Percentiles rank a stretch among this genome's conserved stretches.
phyloP scores from a whole-genome alignment of 495 filamentous ascomycete genomes.

The Penicillium manginii region DNA sequence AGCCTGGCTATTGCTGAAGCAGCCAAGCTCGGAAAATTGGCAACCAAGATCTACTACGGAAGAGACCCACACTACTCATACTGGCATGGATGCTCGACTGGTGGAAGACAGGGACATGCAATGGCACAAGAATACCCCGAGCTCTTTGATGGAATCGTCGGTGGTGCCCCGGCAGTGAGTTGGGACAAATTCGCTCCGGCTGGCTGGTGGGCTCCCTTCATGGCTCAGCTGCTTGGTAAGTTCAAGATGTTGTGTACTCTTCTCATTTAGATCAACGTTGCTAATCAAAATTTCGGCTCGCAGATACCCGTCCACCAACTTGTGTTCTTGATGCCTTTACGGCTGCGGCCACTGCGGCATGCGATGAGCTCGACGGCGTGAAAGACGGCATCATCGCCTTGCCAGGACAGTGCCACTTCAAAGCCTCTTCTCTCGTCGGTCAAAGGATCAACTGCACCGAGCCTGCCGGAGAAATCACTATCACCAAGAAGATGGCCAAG shows the following conservation, averaged over 20 bases:
- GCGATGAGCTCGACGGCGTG: slow-evolving; percentile 60
- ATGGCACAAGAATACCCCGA: slow-evolving; percentile 46
- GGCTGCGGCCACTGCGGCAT: slow-evolving; percentile 41
- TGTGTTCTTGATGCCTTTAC: slow-evolving; percentile 51
- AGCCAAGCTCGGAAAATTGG: slow-evolving; percentile 25
- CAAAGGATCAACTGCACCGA: slow-evolving; percentile 42
- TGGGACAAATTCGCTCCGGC: slow-evolving; percentile 40
- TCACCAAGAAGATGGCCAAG: slow-evolving; percentile 24
- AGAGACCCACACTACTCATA: slow-evolving; percentile 37
- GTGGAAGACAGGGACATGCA: slow-evolving; percentile 52
- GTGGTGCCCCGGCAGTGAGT: slow-evolving; percentile 49
- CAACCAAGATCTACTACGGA: slow-evolving; percentile 22
- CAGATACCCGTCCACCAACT: slow-evolving; percentile 32
- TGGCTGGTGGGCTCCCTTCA: slow-evolving; percentile 19
- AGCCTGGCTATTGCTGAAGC: slow-evolving; percentile 42
- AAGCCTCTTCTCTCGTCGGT: slow-evolving; percentile 53
- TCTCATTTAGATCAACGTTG: background rate
- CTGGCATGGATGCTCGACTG: slow-evolving; percentile 53
- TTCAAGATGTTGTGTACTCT: background rate
- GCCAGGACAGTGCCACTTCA: slow-evolving; percentile 55
- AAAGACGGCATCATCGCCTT: slow-evolving; percentile 61
- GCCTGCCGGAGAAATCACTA: slow-evolving; percentile 9
- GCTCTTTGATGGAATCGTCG: slow-evolving; percentile 63
- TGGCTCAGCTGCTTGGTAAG: slow-evolving; percentile 37
- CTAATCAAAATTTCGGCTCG: background rate